phyloP scores from a whole-genome alignment of 1,284 basidiomycete genomes.

The Ganoderma meredithae region DNA sequence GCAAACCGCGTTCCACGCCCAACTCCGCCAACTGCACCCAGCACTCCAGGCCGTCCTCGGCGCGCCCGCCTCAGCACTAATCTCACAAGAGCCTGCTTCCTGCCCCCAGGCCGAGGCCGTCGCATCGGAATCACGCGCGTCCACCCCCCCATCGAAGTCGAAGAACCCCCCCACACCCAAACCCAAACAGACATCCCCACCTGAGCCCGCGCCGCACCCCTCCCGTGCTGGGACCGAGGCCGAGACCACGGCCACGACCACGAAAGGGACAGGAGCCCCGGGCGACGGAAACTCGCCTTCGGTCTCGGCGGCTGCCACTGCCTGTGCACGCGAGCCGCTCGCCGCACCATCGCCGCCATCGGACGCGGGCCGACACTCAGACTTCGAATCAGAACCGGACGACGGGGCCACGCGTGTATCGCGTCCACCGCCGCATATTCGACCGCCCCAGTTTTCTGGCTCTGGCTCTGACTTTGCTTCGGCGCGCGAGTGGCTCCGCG shows the following conservation, averaged over 20 bases:
- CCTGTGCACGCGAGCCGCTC: conserved; percentile 6
- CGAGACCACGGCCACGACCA: not conserved
- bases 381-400: not conserved
- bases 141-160: not conserved
- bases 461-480: not conserved
- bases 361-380: not conserved
- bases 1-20: conserved; percentile 59
- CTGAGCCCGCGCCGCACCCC: conserved; percentile 5
- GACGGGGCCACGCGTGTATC: not conserved
- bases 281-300: not conserved
- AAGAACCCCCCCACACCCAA: not conserved
- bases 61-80: conserved; percentile 3
- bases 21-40: conserved; percentile 50
- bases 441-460: not conserved
- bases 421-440: not conserved
- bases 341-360: conserved; percentile 13
- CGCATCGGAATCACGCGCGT: conserved; percentile 3
- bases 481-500: conserved; percentile 54
- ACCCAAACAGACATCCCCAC: not conserved
- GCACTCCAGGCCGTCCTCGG: conserved; percentile 37
- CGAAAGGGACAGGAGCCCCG: not conserved
- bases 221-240: conserved; percentile 10
- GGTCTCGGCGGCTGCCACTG: not conserved
- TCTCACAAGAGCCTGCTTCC: conserved; percentile 39
- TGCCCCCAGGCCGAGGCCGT: not conserved